phyloP scores from a whole-genome alignment of 805 yeast genomes.

The Scheffersomyces stipitis region DNA sequence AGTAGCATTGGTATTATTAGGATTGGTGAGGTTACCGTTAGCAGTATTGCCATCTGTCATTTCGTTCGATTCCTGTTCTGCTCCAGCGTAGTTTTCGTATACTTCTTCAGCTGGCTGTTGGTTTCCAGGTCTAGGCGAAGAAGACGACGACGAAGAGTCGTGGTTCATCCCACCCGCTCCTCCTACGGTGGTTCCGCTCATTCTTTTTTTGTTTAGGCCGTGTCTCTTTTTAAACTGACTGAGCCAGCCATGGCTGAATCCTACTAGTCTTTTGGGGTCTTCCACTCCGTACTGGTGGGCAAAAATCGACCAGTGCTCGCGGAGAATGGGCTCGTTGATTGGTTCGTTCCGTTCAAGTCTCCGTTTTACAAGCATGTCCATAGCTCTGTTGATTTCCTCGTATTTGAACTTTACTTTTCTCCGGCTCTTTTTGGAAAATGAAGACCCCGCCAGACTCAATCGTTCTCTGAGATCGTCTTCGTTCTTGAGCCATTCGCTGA shows the following conservation, averaged over 20 bases:
- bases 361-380: slow-evolving; percentile 53
- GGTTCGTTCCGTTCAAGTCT: slow-evolving; percentile 44
- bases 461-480: slow-evolving; percentile 51
- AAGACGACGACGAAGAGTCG: not conserved
- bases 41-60: not conserved
- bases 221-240: slow-evolving; percentile 61
- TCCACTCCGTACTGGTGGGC: slow-evolving; percentile 58
- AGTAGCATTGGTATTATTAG: too few relatives aligned
- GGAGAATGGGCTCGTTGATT: slow-evolving; percentile 52
- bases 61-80: not conserved
- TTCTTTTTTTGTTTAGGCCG: slow-evolving; percentile 40
- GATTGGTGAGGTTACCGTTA: not conserved
- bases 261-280: slow-evolving; percentile 55
- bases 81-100: not conserved
- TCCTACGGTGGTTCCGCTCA: slow-evolving; percentile 15
- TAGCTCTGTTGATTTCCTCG: slow-evolving; percentile 56
- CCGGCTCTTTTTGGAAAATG: slow-evolving; percentile 34
- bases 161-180: not conserved
- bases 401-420: slow-evolving; percentile 54
- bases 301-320: slow-evolving; percentile 56
- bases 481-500: slow-evolving; percentile 61
- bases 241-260: slow-evolving; percentile 65
- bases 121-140: not conserved
- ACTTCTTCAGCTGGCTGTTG: too few relatives aligned
- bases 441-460: slow-evolving; percentile 29